Evolutionary conservation across 352 stramenopile species (phyloP).

Genomic region (Pythium scleroteichum): DNA sequence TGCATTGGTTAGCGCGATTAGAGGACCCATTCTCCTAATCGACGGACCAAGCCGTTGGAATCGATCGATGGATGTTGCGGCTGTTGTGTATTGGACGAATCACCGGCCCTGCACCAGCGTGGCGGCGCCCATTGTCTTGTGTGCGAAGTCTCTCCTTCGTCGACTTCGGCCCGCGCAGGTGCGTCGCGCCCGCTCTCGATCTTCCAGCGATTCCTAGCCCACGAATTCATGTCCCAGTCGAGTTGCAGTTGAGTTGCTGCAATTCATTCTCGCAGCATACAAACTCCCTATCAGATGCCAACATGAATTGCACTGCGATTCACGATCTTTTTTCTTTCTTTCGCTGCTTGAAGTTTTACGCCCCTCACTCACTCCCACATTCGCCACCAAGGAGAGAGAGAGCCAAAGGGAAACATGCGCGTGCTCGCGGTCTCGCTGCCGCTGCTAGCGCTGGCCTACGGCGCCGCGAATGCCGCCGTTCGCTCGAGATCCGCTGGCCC

Average conservation of each 20-base stretch:
- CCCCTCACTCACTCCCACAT: slow-evolving; percentile 20
- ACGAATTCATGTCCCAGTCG: neutral
- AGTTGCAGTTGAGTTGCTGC: slow-evolving; percentile 28
- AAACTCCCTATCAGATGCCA: slow-evolving; percentile 9
- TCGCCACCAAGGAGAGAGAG: slow-evolving; percentile 2
- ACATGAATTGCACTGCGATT: slow-evolving; percentile 27
- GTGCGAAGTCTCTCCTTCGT: neutral
- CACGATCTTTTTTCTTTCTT: slow-evolving; percentile 20
- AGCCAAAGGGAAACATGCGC: slow-evolving; percentile 18
- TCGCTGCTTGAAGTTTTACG: slow-evolving; percentile 28
- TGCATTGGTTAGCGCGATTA: no score
- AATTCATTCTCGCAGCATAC: slow-evolving; percentile 25
- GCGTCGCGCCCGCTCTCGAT: neutral
- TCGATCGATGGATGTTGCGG: no score
- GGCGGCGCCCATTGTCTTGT: neutral
- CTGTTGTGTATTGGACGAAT: no score
- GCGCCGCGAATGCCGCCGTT: neutral
- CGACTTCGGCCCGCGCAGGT: neutral
- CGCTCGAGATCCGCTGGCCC: neutral
- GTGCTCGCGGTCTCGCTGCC: slow-evolving; percentile 19
- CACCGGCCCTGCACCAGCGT: no score
- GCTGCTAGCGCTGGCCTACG: slow-evolving; percentile 12
- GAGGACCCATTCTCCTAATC: no score
- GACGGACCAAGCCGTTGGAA: no score
- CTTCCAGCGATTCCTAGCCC: neutral